These are phyloP conservation scores for Carex parvula DNA, from an alignment of 176 grass and related monocot genomes.

Conservation along the genomic window DNA sequence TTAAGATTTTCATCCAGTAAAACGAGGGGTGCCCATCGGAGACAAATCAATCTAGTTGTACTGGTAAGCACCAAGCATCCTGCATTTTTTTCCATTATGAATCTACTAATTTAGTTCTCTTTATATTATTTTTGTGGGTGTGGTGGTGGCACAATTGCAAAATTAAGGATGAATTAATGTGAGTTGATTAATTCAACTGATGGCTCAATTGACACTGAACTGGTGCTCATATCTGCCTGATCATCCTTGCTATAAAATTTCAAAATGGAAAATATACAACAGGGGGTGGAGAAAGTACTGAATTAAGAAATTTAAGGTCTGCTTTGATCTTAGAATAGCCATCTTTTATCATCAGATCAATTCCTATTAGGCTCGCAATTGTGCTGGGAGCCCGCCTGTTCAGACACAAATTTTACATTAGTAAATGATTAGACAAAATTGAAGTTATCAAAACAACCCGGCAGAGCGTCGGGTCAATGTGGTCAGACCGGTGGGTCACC, in stretches of 20 bases:
- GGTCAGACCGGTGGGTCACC: too few species aligned
- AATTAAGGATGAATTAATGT: background rate
- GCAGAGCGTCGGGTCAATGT: too few species aligned
- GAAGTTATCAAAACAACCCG: too few species aligned
- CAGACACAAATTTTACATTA: background rate
- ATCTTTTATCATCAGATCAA: conserved; percentile 88
- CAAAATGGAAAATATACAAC: background rate
- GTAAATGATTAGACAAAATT: background rate
- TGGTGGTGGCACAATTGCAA: background rate
- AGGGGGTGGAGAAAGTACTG: conserved; percentile 39
- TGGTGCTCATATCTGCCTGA: background rate
- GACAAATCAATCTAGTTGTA: background rate
- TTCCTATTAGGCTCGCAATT: conserved; percentile 70
- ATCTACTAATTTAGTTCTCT: background rate
- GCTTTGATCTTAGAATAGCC: conserved; percentile 83
- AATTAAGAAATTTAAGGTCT: conserved; percentile 76
- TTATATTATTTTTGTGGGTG: background rate
- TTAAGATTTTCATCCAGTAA: background rate
- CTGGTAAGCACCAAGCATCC: background rate
- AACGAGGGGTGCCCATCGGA: background rate
- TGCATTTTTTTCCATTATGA: background rate
- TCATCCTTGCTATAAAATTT: background rate
- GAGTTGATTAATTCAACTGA: background rate
- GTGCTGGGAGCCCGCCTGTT: conserved; percentile 79
- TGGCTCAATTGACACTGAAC: background rate